phyloP scores from a whole-genome alignment of 768 basidiomycete species.

The Hypholoma sublateritium region DNA sequence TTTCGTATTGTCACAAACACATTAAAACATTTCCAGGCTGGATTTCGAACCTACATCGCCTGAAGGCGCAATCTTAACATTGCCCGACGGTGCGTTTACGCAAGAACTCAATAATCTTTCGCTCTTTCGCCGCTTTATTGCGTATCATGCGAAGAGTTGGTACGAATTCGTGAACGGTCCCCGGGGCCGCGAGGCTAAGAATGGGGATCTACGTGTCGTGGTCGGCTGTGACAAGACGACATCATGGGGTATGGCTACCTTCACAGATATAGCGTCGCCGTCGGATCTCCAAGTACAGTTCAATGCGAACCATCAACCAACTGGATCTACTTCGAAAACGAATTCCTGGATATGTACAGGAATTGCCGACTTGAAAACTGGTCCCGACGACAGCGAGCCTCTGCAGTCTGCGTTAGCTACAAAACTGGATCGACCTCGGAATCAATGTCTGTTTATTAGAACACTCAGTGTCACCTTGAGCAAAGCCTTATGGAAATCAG shows the following conservation, averaged over 20 bases:
- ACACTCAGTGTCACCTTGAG: conserved; percentile 4
- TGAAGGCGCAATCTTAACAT: conserved; percentile 14
- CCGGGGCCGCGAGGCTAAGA: conserved; percentile 16
- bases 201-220: conserved; percentile 26
- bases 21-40: too few relatives aligned
- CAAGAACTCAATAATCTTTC: conserved; percentile 8
- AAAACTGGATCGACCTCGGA: background rate
- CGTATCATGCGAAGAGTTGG: conserved; percentile 10
- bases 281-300: background rate
- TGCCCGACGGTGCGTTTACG: conserved; percentile 16
- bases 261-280: background rate
- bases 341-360: conserved; percentile 7
- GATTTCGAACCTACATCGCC: background rate
- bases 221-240: conserved; percentile 22
- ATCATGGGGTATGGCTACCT: conserved; percentile 23
- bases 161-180: conserved; percentile 15
- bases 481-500: background rate
- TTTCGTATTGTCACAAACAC: too few relatives aligned
- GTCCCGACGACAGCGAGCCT: conserved; percentile 3
- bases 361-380: background rate
- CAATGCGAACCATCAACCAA: background rate
- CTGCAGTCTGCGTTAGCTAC: background rate
- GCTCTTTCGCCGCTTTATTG: conserved; percentile 5
- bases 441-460: conserved; percentile 10
- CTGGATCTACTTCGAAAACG: too few relatives aligned